phyloP scores from a whole-genome alignment of 148 eudicot genomes.

The Chenopodium album region DNA sequence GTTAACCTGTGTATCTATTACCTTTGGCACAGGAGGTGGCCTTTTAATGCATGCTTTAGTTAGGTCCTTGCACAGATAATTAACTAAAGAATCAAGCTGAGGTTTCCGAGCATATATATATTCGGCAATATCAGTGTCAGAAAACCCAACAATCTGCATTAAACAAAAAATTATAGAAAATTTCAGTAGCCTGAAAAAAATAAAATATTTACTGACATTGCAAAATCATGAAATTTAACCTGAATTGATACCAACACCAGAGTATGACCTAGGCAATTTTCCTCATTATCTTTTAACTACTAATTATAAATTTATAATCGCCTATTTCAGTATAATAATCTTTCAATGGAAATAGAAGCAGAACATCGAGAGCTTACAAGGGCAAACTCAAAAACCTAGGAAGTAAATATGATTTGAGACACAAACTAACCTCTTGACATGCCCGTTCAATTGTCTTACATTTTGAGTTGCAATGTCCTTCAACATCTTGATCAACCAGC shows the following conservation, averaged over 20 bases:
- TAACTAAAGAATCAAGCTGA: conserved; percentile 48
- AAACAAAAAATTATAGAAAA: background rate
- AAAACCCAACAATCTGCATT: conserved; percentile 80
- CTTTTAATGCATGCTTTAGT: conserved; percentile 64
- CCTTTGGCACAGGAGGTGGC: conserved; percentile 97
- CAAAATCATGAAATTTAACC: background rate
- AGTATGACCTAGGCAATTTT: background rate
- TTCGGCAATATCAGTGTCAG: conserved; percentile 93
- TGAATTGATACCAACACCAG: background rate
- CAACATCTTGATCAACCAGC: conserved; percentile 87
- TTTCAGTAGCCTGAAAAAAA: background rate
- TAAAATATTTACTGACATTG: background rate
- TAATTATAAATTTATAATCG: no score
- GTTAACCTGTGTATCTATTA: conserved; percentile 5
- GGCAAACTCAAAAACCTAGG: background rate
- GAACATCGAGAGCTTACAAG: background rate
- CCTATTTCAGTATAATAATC: background rate
- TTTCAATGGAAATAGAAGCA: background rate
- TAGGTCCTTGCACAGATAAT: conserved; percentile 74
- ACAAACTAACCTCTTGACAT: conserved; percentile 75
- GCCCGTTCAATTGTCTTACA: conserved; percentile 98
- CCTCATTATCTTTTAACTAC: background rate
- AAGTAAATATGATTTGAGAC: background rate
- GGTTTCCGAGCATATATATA: conserved; percentile 71
- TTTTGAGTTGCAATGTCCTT: conserved; percentile 86